phyloP scores from a whole-genome alignment of 768 basidiomycete species.

The Lentinula boryana region DNA sequence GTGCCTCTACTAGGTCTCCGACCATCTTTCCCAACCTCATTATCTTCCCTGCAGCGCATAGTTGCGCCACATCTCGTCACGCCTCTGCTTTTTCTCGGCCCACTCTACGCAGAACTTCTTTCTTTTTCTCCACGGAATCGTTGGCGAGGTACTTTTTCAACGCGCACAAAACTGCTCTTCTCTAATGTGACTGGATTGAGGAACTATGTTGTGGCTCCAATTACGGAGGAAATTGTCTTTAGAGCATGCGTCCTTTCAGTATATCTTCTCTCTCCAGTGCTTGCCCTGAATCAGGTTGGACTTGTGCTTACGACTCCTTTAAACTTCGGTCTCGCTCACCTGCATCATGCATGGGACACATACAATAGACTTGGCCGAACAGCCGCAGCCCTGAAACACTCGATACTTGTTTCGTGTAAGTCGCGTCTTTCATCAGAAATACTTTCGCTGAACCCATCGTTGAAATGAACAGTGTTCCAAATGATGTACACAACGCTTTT shows the following conservation, averaged over 20 bases:
- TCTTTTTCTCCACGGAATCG: slow-evolving; percentile 18
- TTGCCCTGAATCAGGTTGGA: slow-evolving; percentile 38
- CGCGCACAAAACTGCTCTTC: slow-evolving; percentile 43
- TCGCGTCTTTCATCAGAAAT: background rate
- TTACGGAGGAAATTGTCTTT: slow-evolving; percentile 93
- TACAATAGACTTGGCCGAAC: slow-evolving; percentile 74
- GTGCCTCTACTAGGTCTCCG: slow-evolving; percentile 17
- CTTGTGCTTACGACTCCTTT: slow-evolving; percentile 82
- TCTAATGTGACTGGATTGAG: slow-evolving; percentile 3
- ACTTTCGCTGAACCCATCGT: background rate
- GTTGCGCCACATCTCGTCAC: slow-evolving; percentile 56
- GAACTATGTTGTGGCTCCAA: slow-evolving; percentile 46
- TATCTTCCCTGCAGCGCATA: slow-evolving; percentile 16
- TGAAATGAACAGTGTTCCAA: slow-evolving; percentile 62
- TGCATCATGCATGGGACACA: slow-evolving; percentile 88
- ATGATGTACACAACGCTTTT: slow-evolving; percentile 88
- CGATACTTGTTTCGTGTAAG: slow-evolving; percentile 52
- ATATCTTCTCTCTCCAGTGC: slow-evolving; percentile 49
- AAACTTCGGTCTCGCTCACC: slow-evolving; percentile 87
- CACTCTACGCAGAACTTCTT: slow-evolving; percentile 47
- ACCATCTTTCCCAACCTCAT: slow-evolving; percentile 16
- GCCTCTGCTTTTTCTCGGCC: slow-evolving; percentile 72
- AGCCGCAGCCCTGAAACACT: slow-evolving; percentile 52
- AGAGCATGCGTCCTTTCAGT: slow-evolving; percentile 76
- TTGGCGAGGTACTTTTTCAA: slow-evolving; percentile 43